These are phyloP conservation scores for Trichoderma oligosporum DNA, from an alignment of 2,329 filamentous ascomycete species.

Conservation along the genomic window DNA sequence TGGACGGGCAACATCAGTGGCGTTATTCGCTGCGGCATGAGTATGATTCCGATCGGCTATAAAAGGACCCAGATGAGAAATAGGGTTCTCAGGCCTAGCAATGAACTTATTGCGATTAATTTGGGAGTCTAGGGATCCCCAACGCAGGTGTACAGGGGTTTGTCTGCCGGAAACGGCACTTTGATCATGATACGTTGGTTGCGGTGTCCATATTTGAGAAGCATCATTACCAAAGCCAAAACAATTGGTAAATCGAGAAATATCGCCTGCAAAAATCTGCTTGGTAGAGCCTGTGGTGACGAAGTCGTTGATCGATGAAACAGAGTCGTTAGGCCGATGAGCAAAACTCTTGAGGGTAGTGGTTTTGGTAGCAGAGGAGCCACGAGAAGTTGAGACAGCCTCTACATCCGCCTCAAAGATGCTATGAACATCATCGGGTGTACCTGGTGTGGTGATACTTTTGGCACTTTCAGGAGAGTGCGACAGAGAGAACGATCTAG, in stretches of 20 bases:
- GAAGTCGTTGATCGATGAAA: background rate
- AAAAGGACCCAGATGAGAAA: background rate
- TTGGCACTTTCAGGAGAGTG: conserved; percentile 8
- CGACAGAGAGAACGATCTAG: background rate
- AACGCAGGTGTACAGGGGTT: background rate
- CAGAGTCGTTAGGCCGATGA: background rate
- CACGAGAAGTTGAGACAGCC: background rate
- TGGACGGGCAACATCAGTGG: background rate
- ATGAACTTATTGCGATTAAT: background rate
- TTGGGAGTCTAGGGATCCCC: conserved; percentile 1
- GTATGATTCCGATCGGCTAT: background rate
- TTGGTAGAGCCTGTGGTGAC: background rate
- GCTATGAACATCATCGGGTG: background rate
- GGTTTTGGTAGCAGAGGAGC: background rate
- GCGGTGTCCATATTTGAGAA: conserved; percentile 3
- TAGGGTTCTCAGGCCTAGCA: background rate
- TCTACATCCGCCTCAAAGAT: background rate
- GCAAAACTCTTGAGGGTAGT: background rate
- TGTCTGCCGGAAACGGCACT: background rate
- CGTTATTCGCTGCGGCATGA: background rate
- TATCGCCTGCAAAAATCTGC: background rate
- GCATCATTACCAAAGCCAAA: background rate
- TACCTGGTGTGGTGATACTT: background rate
- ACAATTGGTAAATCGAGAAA: background rate
- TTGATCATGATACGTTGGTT: background rate